Evolutionary conservation across 805 yeast genomes (phyloP).

Genomic region (Deakozyma indianensis): DNA sequence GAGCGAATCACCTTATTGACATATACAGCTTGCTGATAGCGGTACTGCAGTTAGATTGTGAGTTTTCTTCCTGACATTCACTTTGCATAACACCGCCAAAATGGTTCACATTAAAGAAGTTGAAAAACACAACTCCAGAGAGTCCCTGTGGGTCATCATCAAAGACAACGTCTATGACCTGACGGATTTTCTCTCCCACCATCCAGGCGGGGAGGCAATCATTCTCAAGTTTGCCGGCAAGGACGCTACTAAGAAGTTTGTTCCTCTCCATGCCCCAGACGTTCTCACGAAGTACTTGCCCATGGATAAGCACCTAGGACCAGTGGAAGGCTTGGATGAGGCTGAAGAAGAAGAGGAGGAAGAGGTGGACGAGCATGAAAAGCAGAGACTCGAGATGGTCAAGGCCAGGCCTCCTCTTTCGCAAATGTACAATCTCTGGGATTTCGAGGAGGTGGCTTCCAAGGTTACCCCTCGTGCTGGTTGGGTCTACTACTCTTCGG

Average conservation of each 20-base stretch:
- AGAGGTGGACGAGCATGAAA: slow-evolving; percentile 28
- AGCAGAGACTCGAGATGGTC: slow-evolving; percentile 26
- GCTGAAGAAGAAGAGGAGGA: slow-evolving; percentile 18
- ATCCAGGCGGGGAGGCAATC: slow-evolving; percentile 48
- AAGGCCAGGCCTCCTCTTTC: slow-evolving; percentile 50
- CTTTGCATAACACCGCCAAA: background rate
- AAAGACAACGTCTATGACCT: slow-evolving; percentile 71
- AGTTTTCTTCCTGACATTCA: too few species aligned
- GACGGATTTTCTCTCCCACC: slow-evolving; percentile 42
- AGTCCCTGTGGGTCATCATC: slow-evolving; percentile 75
- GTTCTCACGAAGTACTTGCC: slow-evolving; percentile 52
- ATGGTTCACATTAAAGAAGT: slow-evolving; percentile 20
- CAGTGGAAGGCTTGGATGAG: slow-evolving; percentile 19
- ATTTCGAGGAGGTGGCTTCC: slow-evolving; percentile 78
- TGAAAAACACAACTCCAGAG: slow-evolving; percentile 36
- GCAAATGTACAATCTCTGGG: slow-evolving; percentile 62
- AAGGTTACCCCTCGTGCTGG: slow-evolving; percentile 63
- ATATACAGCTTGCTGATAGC: too few species aligned
- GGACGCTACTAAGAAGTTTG: slow-evolving; percentile 72
- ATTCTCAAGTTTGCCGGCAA: slow-evolving; percentile 49
- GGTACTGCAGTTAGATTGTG: too few species aligned
- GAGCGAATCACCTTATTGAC: background rate
- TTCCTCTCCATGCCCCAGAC: slow-evolving; percentile 86
- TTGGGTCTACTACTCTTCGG: slow-evolving; percentile 89
- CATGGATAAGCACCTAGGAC: slow-evolving; percentile 48